Evolutionary conservation across 2,329 filamentous ascomycete species (phyloP).

Genomic region (Claviceps maximensis): DNA sequence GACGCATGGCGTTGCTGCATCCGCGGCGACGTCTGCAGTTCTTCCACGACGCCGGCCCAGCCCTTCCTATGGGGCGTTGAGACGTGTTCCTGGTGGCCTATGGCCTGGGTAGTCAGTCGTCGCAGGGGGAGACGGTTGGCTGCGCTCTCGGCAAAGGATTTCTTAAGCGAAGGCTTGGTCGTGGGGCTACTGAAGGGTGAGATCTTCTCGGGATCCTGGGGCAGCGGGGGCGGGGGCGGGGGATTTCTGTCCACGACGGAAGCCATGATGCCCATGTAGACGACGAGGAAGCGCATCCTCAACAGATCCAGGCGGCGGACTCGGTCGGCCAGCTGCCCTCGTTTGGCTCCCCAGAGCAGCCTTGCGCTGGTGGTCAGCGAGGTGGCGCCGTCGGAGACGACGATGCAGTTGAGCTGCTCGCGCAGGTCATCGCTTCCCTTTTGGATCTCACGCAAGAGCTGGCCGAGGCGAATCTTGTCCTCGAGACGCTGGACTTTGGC

Average conservation of each 20-base stretch:
- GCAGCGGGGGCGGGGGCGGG: constrained; percentile 16
- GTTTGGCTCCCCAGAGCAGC: constrained; percentile 44
- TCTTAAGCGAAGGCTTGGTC: constrained; percentile 23
- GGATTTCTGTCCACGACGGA: constrained; percentile 23
- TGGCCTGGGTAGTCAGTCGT: constrained; percentile 39
- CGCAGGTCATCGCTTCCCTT: constrained; percentile 46
- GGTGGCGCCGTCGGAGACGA: constrained; percentile 31
- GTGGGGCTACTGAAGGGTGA: constrained; percentile 16
- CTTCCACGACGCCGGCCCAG: constrained; percentile 51
- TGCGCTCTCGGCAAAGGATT: constrained; percentile 30
- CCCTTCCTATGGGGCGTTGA: constrained; percentile 36
- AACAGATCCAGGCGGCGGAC: constrained; percentile 46
- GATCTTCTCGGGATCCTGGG: constrained; percentile 23
- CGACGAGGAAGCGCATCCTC: constrained; percentile 50
- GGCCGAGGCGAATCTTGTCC: constrained; percentile 46
- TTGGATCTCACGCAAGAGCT: constrained; percentile 49
- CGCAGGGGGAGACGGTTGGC: constrained; percentile 35
- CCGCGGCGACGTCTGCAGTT: constrained; percentile 46
- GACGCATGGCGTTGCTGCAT: constrained; percentile 50
- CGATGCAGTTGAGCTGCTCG: constrained; percentile 41
- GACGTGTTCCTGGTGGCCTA: constrained; percentile 37
- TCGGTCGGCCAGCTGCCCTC: constrained; percentile 40
- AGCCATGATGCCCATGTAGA: constrained; percentile 47
- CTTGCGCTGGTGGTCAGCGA: constrained; percentile 35
- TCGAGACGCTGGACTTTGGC: constrained; percentile 43